These are phyloP conservation scores for Vanrija pseudolonga DNA, from an alignment of 1,284 basidiomycete genomes.

Conservation along the genomic window DNA sequence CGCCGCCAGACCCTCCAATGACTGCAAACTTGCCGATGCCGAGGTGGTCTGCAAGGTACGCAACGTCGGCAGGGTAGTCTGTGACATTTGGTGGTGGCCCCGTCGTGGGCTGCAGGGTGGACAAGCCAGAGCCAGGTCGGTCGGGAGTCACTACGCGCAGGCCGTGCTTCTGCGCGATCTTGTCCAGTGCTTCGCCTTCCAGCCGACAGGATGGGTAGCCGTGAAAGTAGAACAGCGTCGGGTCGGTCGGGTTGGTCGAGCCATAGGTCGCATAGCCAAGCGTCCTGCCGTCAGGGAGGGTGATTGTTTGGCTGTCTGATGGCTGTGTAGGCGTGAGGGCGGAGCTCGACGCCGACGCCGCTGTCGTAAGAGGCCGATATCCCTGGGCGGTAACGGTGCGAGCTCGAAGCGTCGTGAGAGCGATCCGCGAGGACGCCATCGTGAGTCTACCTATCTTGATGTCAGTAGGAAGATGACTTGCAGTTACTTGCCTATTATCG, in stretches of 20 bases:
- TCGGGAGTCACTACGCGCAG: conserved; percentile 11
- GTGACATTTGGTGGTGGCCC: neutral
- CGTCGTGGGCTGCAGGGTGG: neutral
- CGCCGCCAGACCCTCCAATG: conserved; percentile 12
- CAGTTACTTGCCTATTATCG: too few species aligned
- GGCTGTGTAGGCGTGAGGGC: too few species aligned
- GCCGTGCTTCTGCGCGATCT: neutral
- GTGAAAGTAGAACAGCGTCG: conserved; percentile 11
- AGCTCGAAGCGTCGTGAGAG: too few species aligned
- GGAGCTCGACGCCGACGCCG: neutral
- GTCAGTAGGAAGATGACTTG: too few species aligned
- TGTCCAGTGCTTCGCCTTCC: neutral
- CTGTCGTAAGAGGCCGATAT: too few species aligned
- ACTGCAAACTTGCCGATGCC: neutral
- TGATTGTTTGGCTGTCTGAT: conserved; percentile 1
- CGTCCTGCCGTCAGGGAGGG: conserved; percentile 3
- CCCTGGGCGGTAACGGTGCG: too few species aligned
- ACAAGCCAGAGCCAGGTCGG: conserved; percentile 14
- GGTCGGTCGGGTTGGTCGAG: neutral
- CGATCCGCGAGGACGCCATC: too few species aligned
- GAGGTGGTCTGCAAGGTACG: conserved; percentile 4
- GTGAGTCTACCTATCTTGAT: too few species aligned
- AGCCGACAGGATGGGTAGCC: conserved; percentile 14
- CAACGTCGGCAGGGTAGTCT: conserved; percentile 2
- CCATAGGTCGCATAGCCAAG: conserved; percentile 10